Base-by-base conservation (phyloP, 2,329 filamentous ascomycete genomes). In the Scytalidium lignicola region DNA sequence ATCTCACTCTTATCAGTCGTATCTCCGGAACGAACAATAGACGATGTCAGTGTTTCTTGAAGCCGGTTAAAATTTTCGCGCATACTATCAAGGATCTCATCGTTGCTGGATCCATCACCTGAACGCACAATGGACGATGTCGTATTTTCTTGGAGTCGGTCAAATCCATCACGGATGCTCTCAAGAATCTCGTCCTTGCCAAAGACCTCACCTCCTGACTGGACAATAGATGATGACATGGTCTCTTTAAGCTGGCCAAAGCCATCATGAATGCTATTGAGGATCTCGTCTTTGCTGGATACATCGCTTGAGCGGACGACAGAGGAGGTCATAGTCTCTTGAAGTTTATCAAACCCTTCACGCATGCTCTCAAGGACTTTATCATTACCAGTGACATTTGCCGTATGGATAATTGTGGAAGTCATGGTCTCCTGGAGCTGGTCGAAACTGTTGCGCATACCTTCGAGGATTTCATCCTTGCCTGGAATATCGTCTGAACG, bases 151-250 rank as follows among this genome's bases (percentile, higher is more conserved):
- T 80, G 78, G 20, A 86, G 69, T 48, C 77, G 73, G 59, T 89
- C 85, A 40, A 92, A 75, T 47, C 79, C 85, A 21, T 70, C 74
- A 12, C 79, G 72, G 47, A 91, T 75, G 22, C 76, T 79, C 28
- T 89, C 83, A 60, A 92, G 78, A 50, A 93, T 85, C 53, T 93
- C 88, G 56, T 92, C 85, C 52, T 91, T 89, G 18, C 80, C 80
- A 1, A 83, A 77, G 1, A 80, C 76, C 51, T 86, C 86, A n/a
- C 82, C 76, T 37, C 32, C 72, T 3, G 70, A 67, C 45, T 65
- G 69, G 42, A 80, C 66, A 7, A 84, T 58, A 21, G 75, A 75
- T 26, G 72, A 69, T 8, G 75, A 70, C 44, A 85, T 67, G 1
- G 73, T 75, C 52, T 83, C 78, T 22, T 37, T 83, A 71, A 78